phyloP scores from a whole-genome alignment of 768 basidiomycete genomes.

The Pholiota conissans region DNA sequence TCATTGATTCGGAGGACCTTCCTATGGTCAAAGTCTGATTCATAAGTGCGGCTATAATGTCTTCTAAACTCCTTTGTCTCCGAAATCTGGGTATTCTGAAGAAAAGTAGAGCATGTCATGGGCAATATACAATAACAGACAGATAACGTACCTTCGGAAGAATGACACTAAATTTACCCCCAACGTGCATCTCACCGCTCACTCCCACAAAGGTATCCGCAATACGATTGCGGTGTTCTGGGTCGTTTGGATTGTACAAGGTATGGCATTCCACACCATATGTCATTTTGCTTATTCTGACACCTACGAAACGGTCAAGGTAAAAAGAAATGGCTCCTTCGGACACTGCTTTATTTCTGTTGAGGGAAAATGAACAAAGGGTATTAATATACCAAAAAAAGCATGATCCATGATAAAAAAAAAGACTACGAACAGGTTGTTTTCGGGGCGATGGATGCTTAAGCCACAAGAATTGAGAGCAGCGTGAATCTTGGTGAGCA shows the following conservation, averaged over 20 bases:
- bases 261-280: slow-evolving; percentile 45
- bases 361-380: background rate
- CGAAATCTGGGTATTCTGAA: slow-evolving; percentile 42
- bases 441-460: slow-evolving; percentile 50
- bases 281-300: slow-evolving; percentile 45
- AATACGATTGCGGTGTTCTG: slow-evolving; percentile 39
- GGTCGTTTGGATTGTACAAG: slow-evolving; percentile 31
- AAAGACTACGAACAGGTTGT: slow-evolving; percentile 45
- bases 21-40: slow-evolving; percentile 12
- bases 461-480: slow-evolving; percentile 36
- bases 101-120: background rate
- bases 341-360: slow-evolving; percentile 48
- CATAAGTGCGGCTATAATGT: slow-evolving; percentile 27
- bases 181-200: slow-evolving; percentile 37
- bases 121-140: background rate
- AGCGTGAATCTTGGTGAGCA: slow-evolving; percentile 43
- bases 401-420: background rate
- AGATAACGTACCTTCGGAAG: slow-evolving; percentile 34
- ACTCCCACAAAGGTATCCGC: slow-evolving; percentile 31
- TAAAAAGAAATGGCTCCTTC: slow-evolving; percentile 45
- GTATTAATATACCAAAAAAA: background rate
- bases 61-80: slow-evolving; percentile 44
- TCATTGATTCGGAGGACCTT: slow-evolving; percentile 18
- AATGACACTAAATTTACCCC: slow-evolving; percentile 42
- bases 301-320: slow-evolving; percentile 49